Evolutionary conservation across 768 basidiomycete genomes (phyloP).

Genomic region (Naganishia vishniacii): DNA sequence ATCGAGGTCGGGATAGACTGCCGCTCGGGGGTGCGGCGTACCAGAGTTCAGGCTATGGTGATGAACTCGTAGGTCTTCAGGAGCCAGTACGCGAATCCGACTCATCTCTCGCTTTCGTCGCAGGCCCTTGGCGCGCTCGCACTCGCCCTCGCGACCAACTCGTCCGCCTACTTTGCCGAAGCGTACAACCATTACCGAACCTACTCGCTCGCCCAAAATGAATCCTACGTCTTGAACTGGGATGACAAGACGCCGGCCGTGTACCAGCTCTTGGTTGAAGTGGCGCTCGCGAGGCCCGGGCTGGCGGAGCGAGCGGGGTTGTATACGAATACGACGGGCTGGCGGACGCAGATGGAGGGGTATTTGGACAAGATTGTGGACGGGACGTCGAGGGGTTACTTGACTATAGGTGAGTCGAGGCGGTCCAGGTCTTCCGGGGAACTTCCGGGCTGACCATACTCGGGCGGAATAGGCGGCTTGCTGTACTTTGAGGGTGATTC

Average conservation of each 20-base stretch:
- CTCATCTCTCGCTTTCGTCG: background rate
- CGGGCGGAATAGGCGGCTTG: slow-evolving; percentile 60
- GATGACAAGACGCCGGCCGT: slow-evolving; percentile 74
- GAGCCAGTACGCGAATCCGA: background rate
- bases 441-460: slow-evolving; percentile 12
- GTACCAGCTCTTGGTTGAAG: slow-evolving; percentile 68
- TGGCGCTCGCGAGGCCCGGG: slow-evolving; percentile 58
- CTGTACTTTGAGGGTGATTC: slow-evolving; percentile 80
- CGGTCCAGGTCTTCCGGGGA: background rate
- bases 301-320: slow-evolving; percentile 51
- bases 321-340: slow-evolving; percentile 57
- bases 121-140: slow-evolving; percentile 65
- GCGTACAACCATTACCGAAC: slow-evolving; percentile 61
- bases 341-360: slow-evolving; percentile 65
- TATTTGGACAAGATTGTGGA: slow-evolving; percentile 71
- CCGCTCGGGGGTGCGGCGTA: slow-evolving; percentile 22
- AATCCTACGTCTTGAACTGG: slow-evolving; percentile 73
- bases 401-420: slow-evolving; percentile 61
- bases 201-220: slow-evolving; percentile 56
- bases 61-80: slow-evolving; percentile 33
- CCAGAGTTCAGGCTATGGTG: slow-evolving; percentile 32
- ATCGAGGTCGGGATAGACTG: slow-evolving; percentile 14
- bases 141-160: slow-evolving; percentile 66
- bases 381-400: slow-evolving; percentile 54
- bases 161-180: slow-evolving; percentile 58